Evolutionary conservation across 768 basidiomycete species (phyloP).

Genomic region (Boletus sp.): DNA sequence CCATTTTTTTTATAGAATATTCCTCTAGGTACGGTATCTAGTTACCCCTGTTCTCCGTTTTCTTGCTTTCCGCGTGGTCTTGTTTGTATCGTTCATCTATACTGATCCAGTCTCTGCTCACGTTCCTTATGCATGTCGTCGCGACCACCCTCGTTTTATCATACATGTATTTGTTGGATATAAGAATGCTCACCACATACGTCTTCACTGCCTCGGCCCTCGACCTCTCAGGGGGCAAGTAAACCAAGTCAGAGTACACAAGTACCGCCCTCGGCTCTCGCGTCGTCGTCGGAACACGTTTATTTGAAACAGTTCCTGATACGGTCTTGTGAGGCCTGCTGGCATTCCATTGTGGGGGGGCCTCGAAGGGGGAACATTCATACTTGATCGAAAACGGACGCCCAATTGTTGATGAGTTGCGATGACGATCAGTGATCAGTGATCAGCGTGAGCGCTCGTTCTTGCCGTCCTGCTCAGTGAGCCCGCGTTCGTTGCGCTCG

Average conservation of each 20-base stretch:
- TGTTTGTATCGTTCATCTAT: constrained; percentile 14
- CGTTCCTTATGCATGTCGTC: constrained; percentile 11
- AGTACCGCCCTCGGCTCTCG: neutral
- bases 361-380: neutral
- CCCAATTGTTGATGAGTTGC: neutral
- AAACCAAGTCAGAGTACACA: neutral
- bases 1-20: constrained; percentile 4
- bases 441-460: no score
- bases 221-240: neutral
- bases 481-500: no score
- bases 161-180: constrained; percentile 17
- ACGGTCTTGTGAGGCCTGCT: neutral
- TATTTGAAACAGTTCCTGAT: neutral
- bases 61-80: constrained; percentile 5
- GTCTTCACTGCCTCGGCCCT: neutral
- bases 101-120: constrained; percentile 1
- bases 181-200: neutral
- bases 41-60: constrained; percentile 6
- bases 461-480: no score
- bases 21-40: constrained; percentile 1
- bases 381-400: neutral
- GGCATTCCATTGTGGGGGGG: neutral
- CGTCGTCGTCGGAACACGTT: neutral
- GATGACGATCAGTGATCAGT: no score
- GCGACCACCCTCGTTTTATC: constrained; percentile 15